Conservation (phyloP, 306 rosid species). For the Trifolium dubium region DNA sequence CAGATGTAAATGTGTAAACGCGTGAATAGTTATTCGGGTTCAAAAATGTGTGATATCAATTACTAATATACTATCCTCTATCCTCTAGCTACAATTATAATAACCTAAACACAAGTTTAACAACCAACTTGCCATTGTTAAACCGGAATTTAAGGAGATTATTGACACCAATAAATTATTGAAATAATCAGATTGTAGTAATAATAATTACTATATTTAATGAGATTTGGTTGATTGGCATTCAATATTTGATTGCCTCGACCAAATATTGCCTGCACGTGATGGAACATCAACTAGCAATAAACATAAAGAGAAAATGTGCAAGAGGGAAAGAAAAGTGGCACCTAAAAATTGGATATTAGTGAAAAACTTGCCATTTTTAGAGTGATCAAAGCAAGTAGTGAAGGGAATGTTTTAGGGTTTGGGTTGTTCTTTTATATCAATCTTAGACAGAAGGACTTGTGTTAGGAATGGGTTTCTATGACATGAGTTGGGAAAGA, state of each 20-base stretch:
- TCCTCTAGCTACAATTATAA: neutral
- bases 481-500: conserved; percentile 60
- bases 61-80: neutral
- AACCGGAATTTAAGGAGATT: neutral
- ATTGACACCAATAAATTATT: conserved; percentile 10
- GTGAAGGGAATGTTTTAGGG: conserved; percentile 41
- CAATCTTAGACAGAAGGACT: conserved; percentile 47
- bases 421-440: conserved; percentile 28
- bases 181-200: neutral
- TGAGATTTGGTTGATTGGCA: neutral
- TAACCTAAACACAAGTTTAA: conserved; percentile 13
- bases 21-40: no score
- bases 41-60: no score
- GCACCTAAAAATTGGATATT: conserved; percentile 22
- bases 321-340: conserved; percentile 16
- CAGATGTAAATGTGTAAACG: no score
- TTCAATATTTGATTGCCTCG: neutral
- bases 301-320: conserved; percentile 33
- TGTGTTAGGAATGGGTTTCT: conserved; percentile 52
- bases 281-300: conserved; percentile 38
- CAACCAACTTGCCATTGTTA: conserved; percentile 9
- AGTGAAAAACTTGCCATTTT: conserved; percentile 40
- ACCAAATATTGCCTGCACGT: conserved; percentile 23
- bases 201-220: neutral
- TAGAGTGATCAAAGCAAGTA: conserved; percentile 36